Evolutionary conservation across 371 early-diverging fungal species (phyloP), one percentile per base, ranked within the genome.

Genomic region (Capniomyces stellatus): DNA sequence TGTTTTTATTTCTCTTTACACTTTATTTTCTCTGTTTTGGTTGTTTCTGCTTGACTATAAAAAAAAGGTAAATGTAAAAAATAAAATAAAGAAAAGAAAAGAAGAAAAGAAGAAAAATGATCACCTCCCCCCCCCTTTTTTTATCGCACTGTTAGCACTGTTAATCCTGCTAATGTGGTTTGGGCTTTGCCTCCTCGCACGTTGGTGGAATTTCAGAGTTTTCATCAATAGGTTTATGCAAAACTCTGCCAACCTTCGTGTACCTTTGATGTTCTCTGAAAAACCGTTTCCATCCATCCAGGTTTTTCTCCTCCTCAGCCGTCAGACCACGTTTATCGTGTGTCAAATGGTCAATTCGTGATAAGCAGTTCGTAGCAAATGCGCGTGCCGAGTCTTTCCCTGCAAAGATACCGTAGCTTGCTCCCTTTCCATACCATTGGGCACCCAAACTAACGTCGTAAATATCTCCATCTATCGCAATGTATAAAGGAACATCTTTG

Each of bases 341-440:
- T 1, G 94, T 92, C 29, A 92, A 69, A 60, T 94, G 89, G 19
- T 84, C 83, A 54, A 88, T 55, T 60, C 88, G 51, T 29, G 54
- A 52, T 35, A 70, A 87, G 64, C 97, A 96, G 29, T 93, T 92
- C 1, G 97, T 94, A 19, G 86, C 85, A 64, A 84, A 96, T 1
- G 95, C 93, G 41, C 95, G 72, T 2, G 89, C 81, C 2, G 92
- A 90, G 64, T 93, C 97, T 55, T 76, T 75, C 1, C 95, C 97
- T 13, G 93, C 83, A 73, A 96, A 96, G 55, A 89, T 77, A 39
- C 75, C 59, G 65, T 96, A 96, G 19, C 87, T 78, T 27, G 77
- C 79, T 8, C 88, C 89, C 61, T 76, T 74, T 6, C 82, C 80
- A 58, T 95, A 95, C 75, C 82, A 85, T 0, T 71, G 71, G 15